These are phyloP conservation scores for Elsinoe batatas DNA, from an alignment of 2,329 filamentous ascomycete genomes.

Conservation along the genomic window DNA sequence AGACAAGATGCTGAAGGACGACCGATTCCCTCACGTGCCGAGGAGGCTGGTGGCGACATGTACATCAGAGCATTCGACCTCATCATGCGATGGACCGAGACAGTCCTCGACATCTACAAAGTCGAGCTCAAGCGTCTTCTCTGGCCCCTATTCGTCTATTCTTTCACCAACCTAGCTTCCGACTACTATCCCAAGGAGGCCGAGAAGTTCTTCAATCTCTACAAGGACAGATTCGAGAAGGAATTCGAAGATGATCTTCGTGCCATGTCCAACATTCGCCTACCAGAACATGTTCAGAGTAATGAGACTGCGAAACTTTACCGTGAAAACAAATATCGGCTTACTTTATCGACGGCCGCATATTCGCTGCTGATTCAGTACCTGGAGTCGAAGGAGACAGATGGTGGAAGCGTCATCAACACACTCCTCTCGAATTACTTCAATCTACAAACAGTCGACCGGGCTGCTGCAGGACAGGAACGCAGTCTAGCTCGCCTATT, in stretches of 20 bases:
- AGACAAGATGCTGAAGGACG: conserved; percentile 72
- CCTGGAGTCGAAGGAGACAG: conserved; percentile 73
- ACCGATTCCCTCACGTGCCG: conserved; percentile 55
- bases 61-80: conserved; percentile 59
- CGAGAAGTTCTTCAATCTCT: conserved; percentile 60
- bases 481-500: conserved; percentile 52
- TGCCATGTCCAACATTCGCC: conserved; percentile 59
- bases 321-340: conserved; percentile 73
- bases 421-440: conserved; percentile 57
- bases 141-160: conserved; percentile 93
- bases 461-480: conserved; percentile 44
- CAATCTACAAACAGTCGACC: conserved; percentile 50
- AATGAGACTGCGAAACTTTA: conserved; percentile 75
- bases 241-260: conserved; percentile 74
- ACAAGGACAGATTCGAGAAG: conserved; percentile 60
- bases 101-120: conserved; percentile 90
- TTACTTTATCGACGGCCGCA: conserved; percentile 79
- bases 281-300: conserved; percentile 67
- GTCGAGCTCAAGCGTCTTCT: conserved; percentile 79
- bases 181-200: conserved; percentile 64
- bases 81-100: conserved; percentile 63
- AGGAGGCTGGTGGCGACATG: conserved; percentile 63
- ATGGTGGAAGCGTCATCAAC: conserved; percentile 68
- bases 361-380: conserved; percentile 78
- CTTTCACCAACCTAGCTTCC: conserved; percentile 68